phyloP scores from a whole-genome alignment of 2,329 filamentous ascomycete species.

The Harringtonia lauricola region DNA sequence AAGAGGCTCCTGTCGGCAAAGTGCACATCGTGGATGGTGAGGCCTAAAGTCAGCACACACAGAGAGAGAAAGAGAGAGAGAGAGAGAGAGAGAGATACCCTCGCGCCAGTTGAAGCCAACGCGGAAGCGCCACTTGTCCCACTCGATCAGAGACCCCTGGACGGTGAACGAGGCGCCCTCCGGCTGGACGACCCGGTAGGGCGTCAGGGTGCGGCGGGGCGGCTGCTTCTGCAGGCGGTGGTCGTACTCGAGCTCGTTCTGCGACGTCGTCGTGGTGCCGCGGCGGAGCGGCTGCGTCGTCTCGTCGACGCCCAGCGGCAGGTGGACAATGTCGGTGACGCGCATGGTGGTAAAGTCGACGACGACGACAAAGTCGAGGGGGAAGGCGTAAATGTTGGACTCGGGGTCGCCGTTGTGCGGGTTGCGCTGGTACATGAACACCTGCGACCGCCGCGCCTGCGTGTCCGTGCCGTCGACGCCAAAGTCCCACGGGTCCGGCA shows the following conservation, averaged over 20 bases:
- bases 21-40: constrained; percentile 83
- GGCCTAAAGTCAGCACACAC: no score
- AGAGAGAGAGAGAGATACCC: no score
- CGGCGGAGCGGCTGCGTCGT: constrained; percentile 41
- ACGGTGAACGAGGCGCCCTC: constrained; percentile 24
- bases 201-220: constrained; percentile 42
- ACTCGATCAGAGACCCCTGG: constrained; percentile 29
- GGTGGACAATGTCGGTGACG: constrained; percentile 26
- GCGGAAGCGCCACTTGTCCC: constrained; percentile 68
- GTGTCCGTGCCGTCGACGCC: constrained; percentile 32
- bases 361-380: constrained; percentile 45
- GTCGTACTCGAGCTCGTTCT: constrained; percentile 20
- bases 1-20: constrained; percentile 53
- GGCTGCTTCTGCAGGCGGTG: no score
- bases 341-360: constrained; percentile 36
- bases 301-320: constrained; percentile 40
- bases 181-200: constrained; percentile 25
- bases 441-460: constrained; percentile 33
- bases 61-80: no score
- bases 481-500: constrained; percentile 55
- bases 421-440: constrained; percentile 55
- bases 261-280: constrained; percentile 21
- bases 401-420: constrained; percentile 52
- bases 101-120: constrained; percentile 93
- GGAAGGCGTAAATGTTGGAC: constrained; percentile 45